A percentile compares a stretch with the other conserved stretches of the same genome.
These are phyloP conservation scores for Miamiensis avidus DNA, from an alignment of 169 alveolate species.

Conservation along the genomic window DNA sequence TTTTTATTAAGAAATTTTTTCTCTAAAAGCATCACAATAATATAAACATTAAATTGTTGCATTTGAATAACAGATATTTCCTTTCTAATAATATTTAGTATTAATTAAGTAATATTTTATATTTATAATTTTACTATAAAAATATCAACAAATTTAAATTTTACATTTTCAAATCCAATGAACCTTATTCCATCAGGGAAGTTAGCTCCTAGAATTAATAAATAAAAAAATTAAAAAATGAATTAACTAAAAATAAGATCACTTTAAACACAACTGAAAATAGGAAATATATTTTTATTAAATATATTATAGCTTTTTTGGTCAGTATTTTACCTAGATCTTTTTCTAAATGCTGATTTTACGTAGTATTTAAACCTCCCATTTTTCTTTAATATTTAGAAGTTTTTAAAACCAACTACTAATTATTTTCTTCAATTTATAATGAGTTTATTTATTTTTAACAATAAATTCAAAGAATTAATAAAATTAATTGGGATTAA, in stretches of 20 bases:
- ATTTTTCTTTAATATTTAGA: no score
- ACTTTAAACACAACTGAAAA: no score
- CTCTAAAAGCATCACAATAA: conserved; percentile 57
- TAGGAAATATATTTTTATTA: no score
- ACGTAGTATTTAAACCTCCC: neutral
- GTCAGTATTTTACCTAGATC: neutral
- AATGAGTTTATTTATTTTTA: no score
- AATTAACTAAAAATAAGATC: no score
- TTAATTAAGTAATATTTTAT: neutral
- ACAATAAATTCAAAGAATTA: no score
- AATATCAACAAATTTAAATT: neutral
- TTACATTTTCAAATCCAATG: conserved; percentile 71
- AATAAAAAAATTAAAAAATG: neutral
- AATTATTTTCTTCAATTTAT: no score
- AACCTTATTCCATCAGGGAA: conserved; percentile 64
- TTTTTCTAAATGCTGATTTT: neutral
- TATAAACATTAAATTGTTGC: conserved; percentile 67
- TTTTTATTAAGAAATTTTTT: conserved; percentile 35
- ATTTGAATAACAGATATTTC: conserved; percentile 71
- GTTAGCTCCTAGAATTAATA: conserved; percentile 42
- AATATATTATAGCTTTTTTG: no score
- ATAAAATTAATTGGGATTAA: no score
- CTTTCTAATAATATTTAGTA: conserved; percentile 36
- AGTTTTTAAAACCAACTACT: no score
- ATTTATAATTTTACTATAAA: neutral